Conservation (phyloP, 768 basidiomycete genomes). For the Mycena epipterygia region DNA sequence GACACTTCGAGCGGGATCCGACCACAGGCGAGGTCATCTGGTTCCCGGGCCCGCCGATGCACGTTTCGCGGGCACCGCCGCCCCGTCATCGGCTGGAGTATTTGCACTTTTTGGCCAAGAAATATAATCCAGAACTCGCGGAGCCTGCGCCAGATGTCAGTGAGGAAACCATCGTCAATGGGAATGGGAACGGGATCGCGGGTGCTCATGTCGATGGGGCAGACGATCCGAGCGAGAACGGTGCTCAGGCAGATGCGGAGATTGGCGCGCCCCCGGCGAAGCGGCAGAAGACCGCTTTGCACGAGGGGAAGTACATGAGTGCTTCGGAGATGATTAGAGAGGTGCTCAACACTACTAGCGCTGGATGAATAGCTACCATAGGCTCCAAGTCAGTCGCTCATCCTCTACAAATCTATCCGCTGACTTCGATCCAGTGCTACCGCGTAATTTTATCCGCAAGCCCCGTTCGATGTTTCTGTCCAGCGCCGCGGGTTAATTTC, state of each 20-base stretch:
- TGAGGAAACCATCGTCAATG: neutral
- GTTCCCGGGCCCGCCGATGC: slow-evolving; percentile 78
- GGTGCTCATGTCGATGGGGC: neutral
- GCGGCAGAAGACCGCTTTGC: slow-evolving; percentile 14
- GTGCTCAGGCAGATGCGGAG: neutral
- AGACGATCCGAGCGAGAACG: slow-evolving; percentile 16
- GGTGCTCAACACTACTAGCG: neutral
- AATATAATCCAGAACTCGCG: slow-evolving; percentile 32
- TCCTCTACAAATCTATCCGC: neutral
- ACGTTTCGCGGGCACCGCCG: slow-evolving; percentile 53
- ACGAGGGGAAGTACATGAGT: slow-evolving; percentile 14
- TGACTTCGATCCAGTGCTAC: too few species aligned
- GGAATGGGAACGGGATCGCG: slow-evolving; percentile 5
- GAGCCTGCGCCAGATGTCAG: neutral
- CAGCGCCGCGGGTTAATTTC: too few species aligned
- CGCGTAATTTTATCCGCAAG: too few species aligned
- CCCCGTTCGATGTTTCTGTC: too few species aligned
- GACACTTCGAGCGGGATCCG: slow-evolving; percentile 74
- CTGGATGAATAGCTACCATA: neutral
- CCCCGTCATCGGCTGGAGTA: slow-evolving; percentile 66
- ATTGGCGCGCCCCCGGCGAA: slow-evolving; percentile 27
- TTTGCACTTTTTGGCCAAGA: slow-evolving; percentile 61
- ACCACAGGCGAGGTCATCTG: slow-evolving; percentile 76
- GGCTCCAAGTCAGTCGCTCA: too few species aligned
- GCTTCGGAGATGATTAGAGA: slow-evolving; percentile 33